These are phyloP conservation scores for Zizania palustris DNA, from an alignment of 202 grass and related monocot genomes.

Conservation along the genomic window DNA sequence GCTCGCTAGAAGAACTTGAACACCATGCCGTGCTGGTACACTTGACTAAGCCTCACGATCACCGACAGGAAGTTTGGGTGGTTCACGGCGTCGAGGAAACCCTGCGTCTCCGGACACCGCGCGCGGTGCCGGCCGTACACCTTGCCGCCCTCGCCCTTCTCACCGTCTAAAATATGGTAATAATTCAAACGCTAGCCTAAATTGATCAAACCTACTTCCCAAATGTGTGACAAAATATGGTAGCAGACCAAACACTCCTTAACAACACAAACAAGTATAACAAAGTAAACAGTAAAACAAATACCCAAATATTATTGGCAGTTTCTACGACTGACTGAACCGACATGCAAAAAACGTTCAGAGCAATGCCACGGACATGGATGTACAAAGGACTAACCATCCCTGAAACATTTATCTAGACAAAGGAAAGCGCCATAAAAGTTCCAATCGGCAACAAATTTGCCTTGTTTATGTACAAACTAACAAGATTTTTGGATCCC, in stretches of 20 bases:
- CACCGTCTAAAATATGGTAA: background rate
- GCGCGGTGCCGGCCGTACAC: slow-evolving; percentile 45
- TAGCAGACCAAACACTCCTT: no score
- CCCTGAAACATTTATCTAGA: slow-evolving; percentile 45
- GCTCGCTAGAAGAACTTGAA: slow-evolving; percentile 50
- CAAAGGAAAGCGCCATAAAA: slow-evolving; percentile 32
- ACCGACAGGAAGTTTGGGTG: slow-evolving; percentile 59
- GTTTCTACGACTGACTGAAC: slow-evolving; percentile 26
- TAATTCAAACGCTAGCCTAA: no score
- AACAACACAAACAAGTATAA: slow-evolving; percentile 10
- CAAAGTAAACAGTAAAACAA: slow-evolving; percentile 7
- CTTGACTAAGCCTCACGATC: slow-evolving; percentile 61
- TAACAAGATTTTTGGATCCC: slow-evolving; percentile 21
- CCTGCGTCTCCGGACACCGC: slow-evolving; percentile 63
- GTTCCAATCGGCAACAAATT: slow-evolving; percentile 31
- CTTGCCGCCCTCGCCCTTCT: slow-evolving; percentile 44
- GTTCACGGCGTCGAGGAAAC: slow-evolving; percentile 58
- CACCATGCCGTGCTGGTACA: slow-evolving; percentile 68
- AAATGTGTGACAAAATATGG: no score
- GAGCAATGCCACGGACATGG: slow-evolving; percentile 20
- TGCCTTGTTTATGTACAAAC: slow-evolving; percentile 49
- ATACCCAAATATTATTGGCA: slow-evolving; percentile 48
- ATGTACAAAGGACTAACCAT: slow-evolving; percentile 51
- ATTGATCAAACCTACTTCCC: no score
- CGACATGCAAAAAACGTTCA: slow-evolving; percentile 29